A percentile compares a stretch with the other conserved stretches of the same genome.
Evolutionary conservation across 495 filamentous ascomycete genomes (phyloP).

Genomic region (Amphirosellinia nigrospora): DNA sequence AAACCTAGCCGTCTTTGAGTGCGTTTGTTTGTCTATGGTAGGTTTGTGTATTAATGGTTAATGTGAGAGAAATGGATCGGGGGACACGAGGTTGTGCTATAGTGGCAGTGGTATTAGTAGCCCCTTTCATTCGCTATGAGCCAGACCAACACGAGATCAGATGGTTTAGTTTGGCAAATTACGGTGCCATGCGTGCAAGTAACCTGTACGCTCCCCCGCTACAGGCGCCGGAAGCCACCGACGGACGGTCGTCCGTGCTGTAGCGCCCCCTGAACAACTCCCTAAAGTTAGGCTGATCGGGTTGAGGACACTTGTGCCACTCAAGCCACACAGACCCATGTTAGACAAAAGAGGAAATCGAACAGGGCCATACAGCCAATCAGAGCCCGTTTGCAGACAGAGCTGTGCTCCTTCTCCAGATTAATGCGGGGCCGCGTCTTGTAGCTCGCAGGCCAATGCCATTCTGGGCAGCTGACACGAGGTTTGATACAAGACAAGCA

Average conservation of each 20-base stretch:
- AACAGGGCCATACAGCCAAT: conserved; percentile 25
- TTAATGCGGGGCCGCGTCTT: conserved; percentile 2
- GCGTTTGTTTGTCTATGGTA: not conserved
- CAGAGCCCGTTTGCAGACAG: not conserved
- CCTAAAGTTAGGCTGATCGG: not conserved
- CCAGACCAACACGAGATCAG: conserved; percentile 18
- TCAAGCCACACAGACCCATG: conserved; percentile 18
- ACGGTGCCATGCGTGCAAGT: conserved; percentile 7
- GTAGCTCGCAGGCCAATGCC: conserved; percentile 17
- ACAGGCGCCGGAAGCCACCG: conserved; percentile 19
- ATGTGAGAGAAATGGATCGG: not conserved
- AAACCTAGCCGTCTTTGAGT: conserved; percentile 7
- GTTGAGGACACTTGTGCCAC: not conserved
- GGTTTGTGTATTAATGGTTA: not conserved
- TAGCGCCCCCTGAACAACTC: conserved; percentile 1
- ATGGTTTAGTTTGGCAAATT: conserved; percentile 21
- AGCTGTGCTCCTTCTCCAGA: conserved; percentile 5
- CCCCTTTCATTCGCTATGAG: conserved; percentile 15
- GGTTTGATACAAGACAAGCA: conserved; percentile 15
- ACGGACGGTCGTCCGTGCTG: not conserved
- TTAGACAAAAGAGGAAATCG: conserved; percentile 25
- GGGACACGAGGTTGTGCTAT: not conserved
- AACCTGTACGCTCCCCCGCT: not conserved
- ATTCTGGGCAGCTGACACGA: conserved; percentile 13
- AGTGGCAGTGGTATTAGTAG: conserved; percentile 7